Percentiles rank a stretch among this genome's conserved stretches.
Conservation (phyloP, 2,329 filamentous ascomycete species). For the Colletotrichum phormii region DNA sequence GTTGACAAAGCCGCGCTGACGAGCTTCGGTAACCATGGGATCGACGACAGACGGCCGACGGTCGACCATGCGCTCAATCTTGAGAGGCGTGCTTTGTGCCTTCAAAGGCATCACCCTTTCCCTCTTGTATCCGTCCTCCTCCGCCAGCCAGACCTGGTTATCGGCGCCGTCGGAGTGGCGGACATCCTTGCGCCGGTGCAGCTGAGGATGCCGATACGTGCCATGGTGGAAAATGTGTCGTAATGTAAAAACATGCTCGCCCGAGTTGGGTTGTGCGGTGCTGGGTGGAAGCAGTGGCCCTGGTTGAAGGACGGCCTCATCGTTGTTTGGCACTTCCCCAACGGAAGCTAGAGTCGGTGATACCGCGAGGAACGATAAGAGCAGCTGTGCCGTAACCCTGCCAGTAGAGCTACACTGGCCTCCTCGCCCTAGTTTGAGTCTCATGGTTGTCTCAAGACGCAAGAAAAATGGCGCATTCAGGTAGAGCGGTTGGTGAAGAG, state of each 20-base stretch:
- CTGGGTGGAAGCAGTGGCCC: constrained; percentile 52
- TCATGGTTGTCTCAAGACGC: constrained; percentile 5
- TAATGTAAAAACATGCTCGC: constrained; percentile 74
- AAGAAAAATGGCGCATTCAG: neutral
- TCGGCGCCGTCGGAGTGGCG: constrained; percentile 61
- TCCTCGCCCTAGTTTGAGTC: constrained; percentile 10
- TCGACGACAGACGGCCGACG: constrained; percentile 82
- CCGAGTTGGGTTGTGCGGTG: constrained; percentile 58
- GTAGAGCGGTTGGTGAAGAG: neutral
- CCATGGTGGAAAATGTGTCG: constrained; percentile 96
- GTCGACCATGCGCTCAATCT: constrained; percentile 85
- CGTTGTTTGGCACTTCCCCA: constrained; percentile 45
- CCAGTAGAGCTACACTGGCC: constrained; percentile 64
- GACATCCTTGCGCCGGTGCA: constrained; percentile 84
- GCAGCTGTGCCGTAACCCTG: constrained; percentile 71
- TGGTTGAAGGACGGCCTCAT: constrained; percentile 57
- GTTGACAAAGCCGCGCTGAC: constrained; percentile 74
- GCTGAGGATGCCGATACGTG: constrained; percentile 78
- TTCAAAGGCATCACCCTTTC: constrained; percentile 64
- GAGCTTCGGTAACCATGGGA: constrained; percentile 78
- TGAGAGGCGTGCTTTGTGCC: constrained; percentile 72
- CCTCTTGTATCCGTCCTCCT: constrained; percentile 67
- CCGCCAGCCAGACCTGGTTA: constrained; percentile 67
- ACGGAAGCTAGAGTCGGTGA: constrained; percentile 56
- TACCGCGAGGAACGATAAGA: constrained; percentile 76